Conservation (phyloP, 2,329 filamentous ascomycete species). For the Sarocladium brachiariae region DNA sequence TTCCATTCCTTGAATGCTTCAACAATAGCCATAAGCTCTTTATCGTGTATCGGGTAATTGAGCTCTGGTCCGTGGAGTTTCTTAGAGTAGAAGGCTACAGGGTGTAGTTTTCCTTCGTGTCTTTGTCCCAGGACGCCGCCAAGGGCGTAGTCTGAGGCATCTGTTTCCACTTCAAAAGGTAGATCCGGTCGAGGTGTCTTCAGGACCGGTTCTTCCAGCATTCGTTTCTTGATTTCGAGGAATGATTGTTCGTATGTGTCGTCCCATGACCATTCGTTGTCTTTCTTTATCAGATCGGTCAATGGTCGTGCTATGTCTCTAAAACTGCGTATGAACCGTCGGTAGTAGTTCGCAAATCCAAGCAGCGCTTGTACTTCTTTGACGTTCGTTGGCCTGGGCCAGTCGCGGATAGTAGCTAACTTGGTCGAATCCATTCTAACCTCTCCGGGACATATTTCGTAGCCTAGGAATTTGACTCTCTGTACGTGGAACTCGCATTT, state of each 20-base stretch:
- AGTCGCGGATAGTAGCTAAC: background rate
- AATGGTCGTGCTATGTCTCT: background rate
- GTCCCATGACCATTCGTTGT: background rate
- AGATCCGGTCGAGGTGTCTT: background rate
- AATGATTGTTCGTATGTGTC: background rate
- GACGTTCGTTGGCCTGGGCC: background rate
- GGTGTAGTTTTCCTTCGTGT: background rate
- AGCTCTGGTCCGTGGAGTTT: background rate
- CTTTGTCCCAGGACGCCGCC: slow-evolving; percentile 2
- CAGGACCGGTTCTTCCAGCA: slow-evolving; percentile 2
- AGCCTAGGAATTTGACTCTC: slow-evolving; percentile 1
- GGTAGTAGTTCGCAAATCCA: slow-evolving; percentile 5
- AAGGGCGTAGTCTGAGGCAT: slow-evolving; percentile 6
- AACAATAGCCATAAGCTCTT: slow-evolving; percentile 11
- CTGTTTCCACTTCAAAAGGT: slow-evolving; percentile 6
- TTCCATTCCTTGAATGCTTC: slow-evolving; percentile 13
- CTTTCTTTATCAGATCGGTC: background rate
- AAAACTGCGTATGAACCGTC: background rate
- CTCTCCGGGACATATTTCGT: background rate
- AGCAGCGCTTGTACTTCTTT: slow-evolving; percentile 1
- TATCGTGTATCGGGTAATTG: slow-evolving; percentile 10
- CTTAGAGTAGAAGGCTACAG: slow-evolving; percentile 1
- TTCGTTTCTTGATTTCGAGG: background rate
- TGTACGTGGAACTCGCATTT: slow-evolving; percentile 4
- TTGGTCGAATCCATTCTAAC: slow-evolving; percentile 4